These are phyloP conservation scores for Gyrodon lividus DNA, from an alignment of 768 basidiomycete species.

Conservation along the genomic window DNA sequence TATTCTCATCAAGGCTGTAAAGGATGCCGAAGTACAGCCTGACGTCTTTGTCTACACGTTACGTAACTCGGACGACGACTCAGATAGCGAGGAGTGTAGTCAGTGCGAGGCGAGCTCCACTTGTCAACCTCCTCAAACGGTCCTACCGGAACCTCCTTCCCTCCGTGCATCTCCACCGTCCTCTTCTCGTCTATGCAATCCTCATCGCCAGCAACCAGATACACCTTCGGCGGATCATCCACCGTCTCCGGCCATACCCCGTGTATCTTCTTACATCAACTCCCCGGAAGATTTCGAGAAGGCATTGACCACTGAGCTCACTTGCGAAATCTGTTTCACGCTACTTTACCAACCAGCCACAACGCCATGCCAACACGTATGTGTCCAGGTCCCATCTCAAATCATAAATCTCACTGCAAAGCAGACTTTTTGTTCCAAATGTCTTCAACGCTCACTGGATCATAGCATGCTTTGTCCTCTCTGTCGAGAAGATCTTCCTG, in stretches of 20 bases:
- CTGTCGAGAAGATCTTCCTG: slow-evolving; percentile 78
- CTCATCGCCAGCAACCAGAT: slow-evolving; percentile 26
- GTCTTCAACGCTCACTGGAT: slow-evolving; percentile 88
- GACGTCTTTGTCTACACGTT: slow-evolving; percentile 21
- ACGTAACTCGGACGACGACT: slow-evolving; percentile 31
- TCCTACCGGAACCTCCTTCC: background rate
- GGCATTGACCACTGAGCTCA: slow-evolving; percentile 64
- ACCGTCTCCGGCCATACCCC: slow-evolving; percentile 12
- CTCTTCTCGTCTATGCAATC: slow-evolving; percentile 25
- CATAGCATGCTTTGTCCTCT: slow-evolving; percentile 81
- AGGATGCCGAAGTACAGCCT: slow-evolving; percentile 8
- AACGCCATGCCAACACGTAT: slow-evolving; percentile 92
- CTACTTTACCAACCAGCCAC: slow-evolving; percentile 86
- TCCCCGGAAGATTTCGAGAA: slow-evolving; percentile 50
- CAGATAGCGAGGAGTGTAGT: slow-evolving; percentile 23
- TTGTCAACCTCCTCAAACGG: slow-evolving; percentile 23
- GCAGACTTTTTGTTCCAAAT: slow-evolving; percentile 88
- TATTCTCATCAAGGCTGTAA: slow-evolving; percentile 36
- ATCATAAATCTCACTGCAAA: slow-evolving; percentile 6
- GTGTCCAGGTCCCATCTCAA: slow-evolving; percentile 28
- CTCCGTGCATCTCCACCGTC: slow-evolving; percentile 7
- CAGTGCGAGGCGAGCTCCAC: slow-evolving; percentile 23
- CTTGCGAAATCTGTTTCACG: slow-evolving; percentile 89
- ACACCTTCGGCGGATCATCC: slow-evolving; percentile 32
- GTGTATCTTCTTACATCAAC: slow-evolving; percentile 18